Evolutionary conservation across 148 eudicot genomes (phyloP), one percentile per base, ranked within the genome.

Genomic region (Heliamphora exappendiculata): DNA sequence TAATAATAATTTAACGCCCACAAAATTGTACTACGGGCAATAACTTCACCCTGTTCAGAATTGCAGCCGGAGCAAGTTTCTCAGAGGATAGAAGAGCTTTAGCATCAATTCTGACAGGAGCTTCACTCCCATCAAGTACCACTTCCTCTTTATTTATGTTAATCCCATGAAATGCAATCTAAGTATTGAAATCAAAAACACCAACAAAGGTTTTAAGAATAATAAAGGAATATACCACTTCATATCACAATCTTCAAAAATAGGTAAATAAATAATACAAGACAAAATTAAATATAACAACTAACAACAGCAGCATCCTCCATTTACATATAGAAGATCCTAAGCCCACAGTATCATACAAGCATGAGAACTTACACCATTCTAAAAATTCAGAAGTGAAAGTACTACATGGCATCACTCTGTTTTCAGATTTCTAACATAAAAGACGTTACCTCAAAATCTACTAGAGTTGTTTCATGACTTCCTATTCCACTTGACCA

Each of bases 401-500:
- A 51, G 63, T 10, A 72, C 45, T 54, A n/a, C 20, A 19, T 14
- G 20, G 58, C 20, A 14, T 58, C 2, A 26, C 16, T 0, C n/a
- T 26, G 55, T 2, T 29, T 73, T 50, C 5, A 70, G 37, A 17
- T 29, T 29, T 70, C 26, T 45, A 34, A 64, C 19, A 11, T 44
- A 64, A 73, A 73, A 78, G 24, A 72, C 14, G 51, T 50, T 80
- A 95, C 99, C 98, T 95, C 99, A 86, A 95, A 86, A 78, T 95
- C 99, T 53, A 91, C 97, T 14, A 62, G 55, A 12, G 96, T 84
- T 42, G 81, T 84, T 83, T 89, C 99, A 77, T 89, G 87, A 85
- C 92, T 91, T 86, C 99, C 99, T 75, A 89, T 75, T 74, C 98
- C 99, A 86, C 99, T 95, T 19, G 99, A 91, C 99, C 99, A 95